Base-by-base conservation (phyloP, 441 rosid species). In the Gossypium gossypioides region DNA sequence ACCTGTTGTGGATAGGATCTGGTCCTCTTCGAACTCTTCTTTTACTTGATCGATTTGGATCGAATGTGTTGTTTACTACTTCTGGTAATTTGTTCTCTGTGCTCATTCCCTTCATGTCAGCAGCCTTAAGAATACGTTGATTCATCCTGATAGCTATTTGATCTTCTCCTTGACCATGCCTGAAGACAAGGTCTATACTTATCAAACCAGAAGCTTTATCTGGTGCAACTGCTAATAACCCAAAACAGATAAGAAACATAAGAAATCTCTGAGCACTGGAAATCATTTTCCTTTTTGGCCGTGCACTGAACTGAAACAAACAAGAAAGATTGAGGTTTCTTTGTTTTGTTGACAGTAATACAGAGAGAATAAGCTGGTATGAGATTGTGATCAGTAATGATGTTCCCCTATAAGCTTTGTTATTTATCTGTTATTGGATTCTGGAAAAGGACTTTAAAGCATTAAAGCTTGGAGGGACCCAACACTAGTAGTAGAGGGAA, bases 1-100 rank as follows among this genome's bases (percentile, higher is more conserved):
- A 68, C 83, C 85, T 86, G 89, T 93, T 93, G 84, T 93, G 98
- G 76, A 93, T 93, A 77, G 98, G 98, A 88, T 93, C 92, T 22
- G 97, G 83, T 37, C 97, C 98, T 85, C 85, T 80, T 73, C 90
- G 81, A 7, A 89, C 95, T 55, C 82, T 78, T 89, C 98, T 86
- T 81, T 93, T 90, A 86, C 91, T 91, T 32, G 92, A 81, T 80
- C 76, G 84, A 78, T 85, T 81, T 0, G 85, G 84, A 78, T 87
- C 86, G 18, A 76, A 64, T 75, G 68, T 65, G 56, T 68, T 79
- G 62, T 76, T 83, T 74, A 59, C 60, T 54, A 70, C 44, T 63
- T 83, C 72, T 71, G 83, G 73, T 56, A 9, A 50, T n/a, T 58
- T 79, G 77, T 82, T 76, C 76, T 70, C 69, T 74, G 82, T 67